Percentiles rank a stretch among this genome's conserved stretches.
Conservation (phyloP, 768 basidiomycete species). For the Suillus cothurnatus region DNA sequence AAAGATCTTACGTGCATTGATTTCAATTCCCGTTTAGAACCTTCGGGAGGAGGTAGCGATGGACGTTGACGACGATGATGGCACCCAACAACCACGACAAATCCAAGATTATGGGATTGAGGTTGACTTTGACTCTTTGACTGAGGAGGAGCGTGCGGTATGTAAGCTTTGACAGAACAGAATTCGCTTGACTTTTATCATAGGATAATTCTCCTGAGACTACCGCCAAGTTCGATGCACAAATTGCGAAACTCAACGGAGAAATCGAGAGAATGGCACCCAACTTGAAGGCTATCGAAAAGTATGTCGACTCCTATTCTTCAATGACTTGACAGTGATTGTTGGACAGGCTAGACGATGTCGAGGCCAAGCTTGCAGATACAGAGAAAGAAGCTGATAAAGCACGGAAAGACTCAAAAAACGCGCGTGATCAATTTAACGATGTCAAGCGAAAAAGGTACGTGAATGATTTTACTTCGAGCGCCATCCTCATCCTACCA, state of each 20-base stretch:
- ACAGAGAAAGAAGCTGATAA: conserved; percentile 94
- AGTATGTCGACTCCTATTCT: conserved; percentile 44
- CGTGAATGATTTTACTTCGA: conserved; percentile 15
- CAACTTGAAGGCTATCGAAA: conserved; percentile 95
- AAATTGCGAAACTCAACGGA: conserved; percentile 64
- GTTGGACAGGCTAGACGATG: conserved; percentile 70
- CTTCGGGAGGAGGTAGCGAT: conserved; percentile 85
- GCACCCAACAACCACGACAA: conserved; percentile 68
- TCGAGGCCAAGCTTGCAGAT: conserved; percentile 80
- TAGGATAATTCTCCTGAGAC: conserved; percentile 66
- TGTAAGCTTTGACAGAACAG: conserved; percentile 17
- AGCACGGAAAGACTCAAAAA: conserved; percentile 86
- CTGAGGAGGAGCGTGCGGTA: conserved; percentile 75
- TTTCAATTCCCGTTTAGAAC: conserved; percentile 46
- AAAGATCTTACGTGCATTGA: conserved; percentile 9
- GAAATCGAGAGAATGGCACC: conserved; percentile 96
- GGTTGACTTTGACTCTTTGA: conserved; percentile 76
- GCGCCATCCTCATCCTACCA: conserved; percentile 3
- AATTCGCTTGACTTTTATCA: neutral
- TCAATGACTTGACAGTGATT: neutral
- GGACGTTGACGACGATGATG: conserved; percentile 89
- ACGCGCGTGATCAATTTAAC: conserved; percentile 90
- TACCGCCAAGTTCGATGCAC: conserved; percentile 70
- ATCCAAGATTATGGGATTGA: conserved; percentile 88
- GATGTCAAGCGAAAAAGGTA: conserved; percentile 83